Evolutionary conservation across 345 rosid species (phyloP).

Genomic region (Salix koriyanagi): DNA sequence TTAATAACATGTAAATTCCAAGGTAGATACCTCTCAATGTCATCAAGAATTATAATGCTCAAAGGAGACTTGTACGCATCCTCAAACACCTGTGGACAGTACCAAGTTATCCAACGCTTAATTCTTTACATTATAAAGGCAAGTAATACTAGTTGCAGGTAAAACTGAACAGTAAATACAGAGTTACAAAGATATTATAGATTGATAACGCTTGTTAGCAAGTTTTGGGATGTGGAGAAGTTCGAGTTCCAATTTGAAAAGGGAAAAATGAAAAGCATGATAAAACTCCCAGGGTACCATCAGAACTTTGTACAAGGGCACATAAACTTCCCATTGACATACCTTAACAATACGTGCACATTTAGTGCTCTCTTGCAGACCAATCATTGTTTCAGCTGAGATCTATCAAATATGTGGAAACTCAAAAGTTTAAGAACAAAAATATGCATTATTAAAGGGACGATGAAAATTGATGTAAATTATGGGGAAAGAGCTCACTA

Average conservation of each 20-base stretch:
- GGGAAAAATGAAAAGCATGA: neutral
- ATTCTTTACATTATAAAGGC: neutral
- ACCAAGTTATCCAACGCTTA: neutral
- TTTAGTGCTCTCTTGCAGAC: slow-evolving; percentile 94
- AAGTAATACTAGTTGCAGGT: slow-evolving; percentile 10
- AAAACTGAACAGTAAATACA: slow-evolving; percentile 7
- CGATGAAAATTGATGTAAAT: neutral
- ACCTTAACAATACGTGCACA: slow-evolving; percentile 95
- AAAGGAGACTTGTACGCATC: slow-evolving; percentile 97
- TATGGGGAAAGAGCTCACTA: slow-evolving; percentile 48
- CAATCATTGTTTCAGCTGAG: slow-evolving; percentile 94
- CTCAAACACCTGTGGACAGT: slow-evolving; percentile 68
- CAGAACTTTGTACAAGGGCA: neutral
- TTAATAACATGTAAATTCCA: neutral
- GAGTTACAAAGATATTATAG: neutral
- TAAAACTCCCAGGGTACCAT: neutral
- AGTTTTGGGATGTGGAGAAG: neutral
- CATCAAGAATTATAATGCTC: slow-evolving; percentile 94
- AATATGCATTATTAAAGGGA: neutral
- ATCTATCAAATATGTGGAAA: slow-evolving; percentile 40
- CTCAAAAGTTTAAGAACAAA: neutral
- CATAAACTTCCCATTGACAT: slow-evolving; percentile 5
- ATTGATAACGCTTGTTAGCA: neutral
- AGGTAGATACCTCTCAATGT: slow-evolving; percentile 75
- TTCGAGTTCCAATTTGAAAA: neutral